phyloP scores from a whole-genome alignment of 306 rosid species.

The Sechiopsis laciniata region DNA sequence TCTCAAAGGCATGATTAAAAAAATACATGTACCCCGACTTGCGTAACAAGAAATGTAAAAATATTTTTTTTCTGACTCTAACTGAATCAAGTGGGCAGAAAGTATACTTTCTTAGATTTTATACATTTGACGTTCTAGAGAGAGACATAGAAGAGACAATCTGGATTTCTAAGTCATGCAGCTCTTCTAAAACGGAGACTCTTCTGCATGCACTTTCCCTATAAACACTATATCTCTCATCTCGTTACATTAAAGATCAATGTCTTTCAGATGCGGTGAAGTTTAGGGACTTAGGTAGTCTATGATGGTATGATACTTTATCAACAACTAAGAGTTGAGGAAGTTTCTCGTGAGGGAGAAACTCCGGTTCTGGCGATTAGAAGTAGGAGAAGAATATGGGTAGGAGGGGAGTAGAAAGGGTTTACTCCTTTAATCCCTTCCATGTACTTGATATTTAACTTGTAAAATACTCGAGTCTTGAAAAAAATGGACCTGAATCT shows the following conservation, averaged over 20 bases:
- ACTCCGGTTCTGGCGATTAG: neutral
- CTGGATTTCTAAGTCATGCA: neutral
- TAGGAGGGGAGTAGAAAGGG: neutral
- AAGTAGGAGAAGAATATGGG: neutral
- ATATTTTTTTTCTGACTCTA: neutral
- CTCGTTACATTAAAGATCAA: neutral
- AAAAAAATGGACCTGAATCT: constrained; percentile 57
- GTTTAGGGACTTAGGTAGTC: neutral
- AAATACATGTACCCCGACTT: neutral
- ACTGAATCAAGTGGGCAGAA: neutral
- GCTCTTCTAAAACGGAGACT: neutral
- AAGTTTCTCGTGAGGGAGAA: neutral
- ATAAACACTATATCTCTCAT: neutral
- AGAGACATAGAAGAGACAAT: neutral
- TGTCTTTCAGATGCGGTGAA: neutral
- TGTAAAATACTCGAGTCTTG: neutral
- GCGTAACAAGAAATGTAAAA: neutral
- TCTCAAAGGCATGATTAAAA: neutral
- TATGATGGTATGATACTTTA: too few species aligned
- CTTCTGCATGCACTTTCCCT: neutral
- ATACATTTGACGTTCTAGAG: neutral
- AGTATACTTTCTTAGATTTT: neutral
- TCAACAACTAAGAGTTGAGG: neutral
- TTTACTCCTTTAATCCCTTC: neutral
- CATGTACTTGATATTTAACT: neutral